Base-by-base conservation (phyloP, 2,329 filamentous ascomycete genomes). In the Fusarium xyrophilum region DNA sequence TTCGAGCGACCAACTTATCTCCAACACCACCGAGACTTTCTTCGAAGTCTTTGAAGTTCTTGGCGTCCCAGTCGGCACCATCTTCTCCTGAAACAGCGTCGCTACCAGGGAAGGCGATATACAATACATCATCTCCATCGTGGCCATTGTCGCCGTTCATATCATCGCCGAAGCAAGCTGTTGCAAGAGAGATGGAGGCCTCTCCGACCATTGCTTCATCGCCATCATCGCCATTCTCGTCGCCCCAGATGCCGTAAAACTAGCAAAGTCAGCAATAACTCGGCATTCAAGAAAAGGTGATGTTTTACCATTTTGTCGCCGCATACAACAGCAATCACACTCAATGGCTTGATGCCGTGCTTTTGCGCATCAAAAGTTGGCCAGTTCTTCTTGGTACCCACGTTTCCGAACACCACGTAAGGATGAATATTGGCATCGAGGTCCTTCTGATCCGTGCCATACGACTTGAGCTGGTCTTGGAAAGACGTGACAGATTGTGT, bases 211-310 rank as follows among this genome's bases (percentile, higher is more conserved):
- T 76, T 27, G 84, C 78, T 53, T 80, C 73, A 10, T 73, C 61
- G 5, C 82, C 81, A 51, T 84, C 82, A 48, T 82, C 84, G 43
- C 86, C 87, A 64, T 89, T 89, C 35, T 83, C 84, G 66, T 89
- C 86, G 23, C 86, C 87, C 86, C 86, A 89, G 51, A 89, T 77
- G 14, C 85, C 86, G 71, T 89, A 89, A 66, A 83, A 79, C 82
- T 85, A 51, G 1, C 10, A 42, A 14, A 2, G 27, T 65, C n/a
- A 56, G 4, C 7, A 15, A 9, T 9, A 4, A 4, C 17, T 30
- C 2, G 2, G 23, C 17, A 5, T 4, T 23, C 2, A 13, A 17
- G 9, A 8, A 14, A 21, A 19, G 3, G 1, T 2, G 5, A 11
- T 27, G 3, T 44, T 67, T 42, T 73, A 82, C 81, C 73, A 86